These are phyloP conservation scores for Pseudonitzschia multistriata DNA, from an alignment of 108 stramenopile genomes.

Conservation along the genomic window DNA sequence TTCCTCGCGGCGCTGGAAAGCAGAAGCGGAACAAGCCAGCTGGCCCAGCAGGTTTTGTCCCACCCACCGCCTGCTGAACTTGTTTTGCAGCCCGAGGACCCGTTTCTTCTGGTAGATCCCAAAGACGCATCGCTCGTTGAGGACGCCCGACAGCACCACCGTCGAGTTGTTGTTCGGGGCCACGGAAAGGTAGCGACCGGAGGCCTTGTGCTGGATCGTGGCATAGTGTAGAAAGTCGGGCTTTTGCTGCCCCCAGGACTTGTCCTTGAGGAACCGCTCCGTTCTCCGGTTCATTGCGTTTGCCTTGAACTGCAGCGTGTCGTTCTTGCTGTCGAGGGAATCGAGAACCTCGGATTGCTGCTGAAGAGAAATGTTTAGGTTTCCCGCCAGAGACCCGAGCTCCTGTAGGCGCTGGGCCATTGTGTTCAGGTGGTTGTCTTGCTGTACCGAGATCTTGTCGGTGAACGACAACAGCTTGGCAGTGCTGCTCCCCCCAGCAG, in stretches of 20 bases:
- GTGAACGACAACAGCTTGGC: neutral
- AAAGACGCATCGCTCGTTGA: constrained; percentile 49
- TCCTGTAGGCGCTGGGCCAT: constrained; percentile 39
- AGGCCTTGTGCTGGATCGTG: constrained; percentile 40
- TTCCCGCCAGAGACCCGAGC: constrained; percentile 37
- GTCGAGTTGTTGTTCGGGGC: constrained; percentile 5
- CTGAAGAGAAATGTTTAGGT: constrained; percentile 29
- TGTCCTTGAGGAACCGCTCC: constrained; percentile 50
- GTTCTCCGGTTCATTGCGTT: constrained; percentile 52
- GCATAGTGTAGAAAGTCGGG: constrained; percentile 31
- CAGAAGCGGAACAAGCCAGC: constrained; percentile 37
- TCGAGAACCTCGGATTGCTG: constrained; percentile 42
- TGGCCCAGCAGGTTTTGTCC: constrained; percentile 53
- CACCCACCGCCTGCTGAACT: constrained; percentile 40
- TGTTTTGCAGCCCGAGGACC: constrained; percentile 53
- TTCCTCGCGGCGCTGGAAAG: constrained; percentile 56
- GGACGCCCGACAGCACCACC: constrained; percentile 16
- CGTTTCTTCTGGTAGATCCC: constrained; percentile 44
- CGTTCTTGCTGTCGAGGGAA: constrained; percentile 41
- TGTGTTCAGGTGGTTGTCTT: constrained; percentile 45
- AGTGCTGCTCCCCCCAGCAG: neutral
- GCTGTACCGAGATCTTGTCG: constrained; percentile 9
- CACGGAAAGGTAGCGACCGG: constrained; percentile 44
- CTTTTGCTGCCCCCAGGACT: constrained; percentile 41
- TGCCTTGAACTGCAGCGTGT: constrained; percentile 45